Percentiles rank a stretch among this genome's conserved stretches.
Evolutionary conservation across 176 grass and related monocot genomes (phyloP).

Genomic region (Triticum dicoccoides): DNA sequence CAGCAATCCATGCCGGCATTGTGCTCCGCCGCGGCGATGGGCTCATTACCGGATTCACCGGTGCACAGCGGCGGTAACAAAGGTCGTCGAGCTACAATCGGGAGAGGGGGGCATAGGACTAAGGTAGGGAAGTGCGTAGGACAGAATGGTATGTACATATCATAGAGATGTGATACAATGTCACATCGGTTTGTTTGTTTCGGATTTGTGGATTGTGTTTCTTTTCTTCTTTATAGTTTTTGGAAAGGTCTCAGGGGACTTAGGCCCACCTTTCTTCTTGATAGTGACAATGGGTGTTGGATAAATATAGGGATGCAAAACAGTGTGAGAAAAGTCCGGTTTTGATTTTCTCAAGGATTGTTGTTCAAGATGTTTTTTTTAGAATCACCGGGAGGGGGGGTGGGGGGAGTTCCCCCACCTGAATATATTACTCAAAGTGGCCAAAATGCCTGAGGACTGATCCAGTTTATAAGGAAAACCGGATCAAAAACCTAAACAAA

Average conservation of each 20-base stretch:
- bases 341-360: constrained; percentile 31
- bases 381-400: too few species aligned
- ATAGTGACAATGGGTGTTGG: constrained; percentile 32
- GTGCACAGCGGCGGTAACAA: constrained; percentile 19
- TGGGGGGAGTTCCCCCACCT: too few species aligned
- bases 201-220: constrained; percentile 18
- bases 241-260: neutral
- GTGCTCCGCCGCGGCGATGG: constrained; percentile 41
- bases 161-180: constrained; percentile 47
- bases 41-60: constrained; percentile 22
- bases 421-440: too few species aligned
- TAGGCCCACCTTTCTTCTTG: constrained; percentile 17
- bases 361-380: constrained; percentile 20
- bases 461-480: too few species aligned
- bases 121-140: neutral
- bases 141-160: constrained; percentile 1
- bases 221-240: constrained; percentile 29
- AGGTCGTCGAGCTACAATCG: constrained; percentile 39
- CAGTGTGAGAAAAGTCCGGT: constrained; percentile 34
- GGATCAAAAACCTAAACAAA: too few species aligned
- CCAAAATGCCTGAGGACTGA: too few species aligned
- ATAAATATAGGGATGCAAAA: constrained; percentile 18
- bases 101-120: constrained; percentile 44
- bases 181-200: constrained; percentile 26
- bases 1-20: constrained; percentile 55